Base-by-base conservation (phyloP, 306 rosid species). In the Cicer pinnatifidum region DNA sequence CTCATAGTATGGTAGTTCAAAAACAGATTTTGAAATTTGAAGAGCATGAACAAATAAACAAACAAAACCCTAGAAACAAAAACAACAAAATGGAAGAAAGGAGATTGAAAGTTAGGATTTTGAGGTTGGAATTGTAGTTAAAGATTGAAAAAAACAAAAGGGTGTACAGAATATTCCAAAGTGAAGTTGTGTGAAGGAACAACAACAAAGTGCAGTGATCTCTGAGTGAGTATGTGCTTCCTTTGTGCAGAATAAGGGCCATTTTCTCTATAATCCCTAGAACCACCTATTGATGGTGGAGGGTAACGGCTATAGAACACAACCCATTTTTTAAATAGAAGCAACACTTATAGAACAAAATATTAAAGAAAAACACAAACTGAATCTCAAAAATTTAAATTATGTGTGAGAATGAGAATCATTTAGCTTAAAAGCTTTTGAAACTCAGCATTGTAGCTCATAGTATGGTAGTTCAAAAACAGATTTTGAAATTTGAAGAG, bases 121-220 rank as follows among this genome's bases (percentile, higher is more conserved):
- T n/a, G n/a, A n/a, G n/a, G n/a, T n/a, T n/a, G n/a, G n/a, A n/a
- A n/a, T n/a, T n/a, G n/a, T n/a, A n/a, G n/a, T n/a, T n/a, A n/a
- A n/a, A n/a, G n/a, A n/a, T n/a, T n/a, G n/a, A n/a, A n/a, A n/a
- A n/a, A n/a, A n/a, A n/a, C n/a, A n/a, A n/a, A n/a, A n/a, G n/a
- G n/a, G n/a, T n/a, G n/a, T n/a, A 83, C 84, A 39, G 99, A 87
- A 80, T 91, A 95, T 76, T 91, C 97, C 78, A 95, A 70, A 75
- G 58, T 80, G 85, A 82, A 91, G 60, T 83, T 75, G 52, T 89
- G 90, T 3, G 99, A 87, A 70, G 97, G 96, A 64, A 95, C 89
- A 41, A 81, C 71, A 65, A 84, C 85, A 54, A n/a, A n/a, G 75
- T 95, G 96, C 62, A 95, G 56, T 39, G 92, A 82, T 57, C 90